phyloP scores from a whole-genome alignment of 83 land plant genomes.

The Thuja plicata region DNA sequence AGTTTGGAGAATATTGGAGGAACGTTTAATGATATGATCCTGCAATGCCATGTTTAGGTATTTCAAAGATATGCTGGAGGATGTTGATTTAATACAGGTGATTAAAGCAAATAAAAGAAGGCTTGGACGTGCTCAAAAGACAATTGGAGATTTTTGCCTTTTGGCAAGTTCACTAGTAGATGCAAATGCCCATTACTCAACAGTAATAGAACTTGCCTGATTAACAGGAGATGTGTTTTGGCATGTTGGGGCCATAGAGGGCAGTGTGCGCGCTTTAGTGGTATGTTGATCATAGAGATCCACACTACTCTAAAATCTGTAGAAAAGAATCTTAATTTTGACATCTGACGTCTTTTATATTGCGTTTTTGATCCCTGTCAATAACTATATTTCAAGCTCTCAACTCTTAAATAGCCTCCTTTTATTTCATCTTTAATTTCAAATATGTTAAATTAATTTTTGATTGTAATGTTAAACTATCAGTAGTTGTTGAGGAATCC shows the following conservation, averaged over 20 bases:
- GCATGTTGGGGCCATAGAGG: conserved; percentile 98
- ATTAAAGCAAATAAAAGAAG: conserved; percentile 90
- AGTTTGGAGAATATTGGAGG: neutral
- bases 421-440: neutral
- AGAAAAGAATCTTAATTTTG: neutral
- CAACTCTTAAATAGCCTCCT: neutral
- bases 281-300: conserved; percentile 24
- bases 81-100: conserved; percentile 37
- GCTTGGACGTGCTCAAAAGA: conserved; percentile 92
- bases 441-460: neutral
- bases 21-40: neutral
- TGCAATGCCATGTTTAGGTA: neutral
- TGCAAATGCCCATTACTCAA: conserved; percentile 91
- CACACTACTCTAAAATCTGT: neutral
- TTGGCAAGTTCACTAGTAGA: conserved; percentile 94
- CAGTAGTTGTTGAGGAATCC: neutral
- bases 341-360: neutral
- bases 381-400: neutral
- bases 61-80: neutral
- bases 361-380: neutral
- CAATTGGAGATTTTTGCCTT: conserved; percentile 94
- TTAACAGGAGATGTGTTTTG: conserved; percentile 91
- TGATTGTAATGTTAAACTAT: neutral
- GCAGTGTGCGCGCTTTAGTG: conserved; percentile 90
- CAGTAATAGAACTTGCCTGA: conserved; percentile 90